Conservation (phyloP, 495 filamentous ascomycete species). For the Trichoderma gamsii region DNA sequence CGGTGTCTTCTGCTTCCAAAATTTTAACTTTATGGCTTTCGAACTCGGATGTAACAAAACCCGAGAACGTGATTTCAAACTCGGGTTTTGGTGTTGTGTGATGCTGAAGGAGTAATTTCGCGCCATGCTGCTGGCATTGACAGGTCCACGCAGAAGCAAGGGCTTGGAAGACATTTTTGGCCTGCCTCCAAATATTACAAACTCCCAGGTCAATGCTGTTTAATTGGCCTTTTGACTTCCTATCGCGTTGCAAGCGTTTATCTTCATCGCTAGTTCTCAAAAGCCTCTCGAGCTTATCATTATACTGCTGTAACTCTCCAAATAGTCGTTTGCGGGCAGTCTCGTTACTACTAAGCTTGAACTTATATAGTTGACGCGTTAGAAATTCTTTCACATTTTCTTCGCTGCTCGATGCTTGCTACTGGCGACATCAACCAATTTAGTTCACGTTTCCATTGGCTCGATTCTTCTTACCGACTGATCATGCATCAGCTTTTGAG, state of each 20-base stretch:
- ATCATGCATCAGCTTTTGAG: slow-evolving; percentile 10
- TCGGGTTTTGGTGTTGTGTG: slow-evolving; percentile 22
- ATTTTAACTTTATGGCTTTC: slow-evolving; percentile 19
- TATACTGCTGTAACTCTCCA: slow-evolving; percentile 21
- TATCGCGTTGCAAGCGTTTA: slow-evolving; percentile 2
- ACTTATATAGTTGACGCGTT: slow-evolving; percentile 21
- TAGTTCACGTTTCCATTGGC: background rate
- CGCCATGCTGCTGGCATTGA: slow-evolving; percentile 26
- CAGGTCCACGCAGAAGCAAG: slow-evolving; percentile 27
- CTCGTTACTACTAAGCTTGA: slow-evolving; percentile 24
- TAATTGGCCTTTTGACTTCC: background rate
- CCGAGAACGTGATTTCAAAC: slow-evolving; percentile 25
- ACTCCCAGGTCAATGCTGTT: slow-evolving; percentile 15
- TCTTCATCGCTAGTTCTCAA: slow-evolving; percentile 23
- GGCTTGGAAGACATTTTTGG: slow-evolving; percentile 23
- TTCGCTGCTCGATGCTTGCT: background rate
- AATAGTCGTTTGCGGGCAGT: slow-evolving; percentile 22
- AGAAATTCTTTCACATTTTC: background rate
- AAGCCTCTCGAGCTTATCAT: slow-evolving; percentile 23
- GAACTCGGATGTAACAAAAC: background rate
- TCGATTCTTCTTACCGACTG: slow-evolving; percentile 1
- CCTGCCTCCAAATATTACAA: slow-evolving; percentile 25
- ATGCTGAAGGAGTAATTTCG: slow-evolving; percentile 30
- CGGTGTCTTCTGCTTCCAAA: background rate
- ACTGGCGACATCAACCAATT: background rate